Conservation (phyloP, 2,329 filamentous ascomycete species). For the Blumeria hordei region DNA sequence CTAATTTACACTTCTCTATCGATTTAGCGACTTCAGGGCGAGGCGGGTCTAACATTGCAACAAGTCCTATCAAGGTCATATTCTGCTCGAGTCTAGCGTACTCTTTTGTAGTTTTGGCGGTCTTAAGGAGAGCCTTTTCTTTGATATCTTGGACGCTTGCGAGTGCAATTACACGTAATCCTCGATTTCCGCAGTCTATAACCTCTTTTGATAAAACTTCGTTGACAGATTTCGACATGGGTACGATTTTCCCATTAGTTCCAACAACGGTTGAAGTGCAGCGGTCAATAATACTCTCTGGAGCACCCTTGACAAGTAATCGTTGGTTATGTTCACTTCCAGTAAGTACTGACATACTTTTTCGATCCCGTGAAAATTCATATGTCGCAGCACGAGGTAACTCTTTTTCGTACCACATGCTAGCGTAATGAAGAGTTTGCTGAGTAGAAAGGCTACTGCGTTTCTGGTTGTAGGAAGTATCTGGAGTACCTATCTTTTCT, state of each 20-base stretch:
- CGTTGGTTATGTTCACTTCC: constrained; percentile 44
- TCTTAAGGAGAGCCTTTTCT: constrained; percentile 41
- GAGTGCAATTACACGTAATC: constrained; percentile 82
- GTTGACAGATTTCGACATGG: constrained; percentile 43
- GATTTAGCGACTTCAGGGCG: constrained; percentile 73
- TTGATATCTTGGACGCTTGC: constrained; percentile 60
- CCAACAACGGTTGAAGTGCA: constrained; percentile 68
- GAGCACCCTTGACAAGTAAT: constrained; percentile 87
- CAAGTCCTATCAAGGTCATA: constrained; percentile 80
- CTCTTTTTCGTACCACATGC: constrained; percentile 58
- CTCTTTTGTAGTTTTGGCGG: constrained; percentile 59
- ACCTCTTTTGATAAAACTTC: constrained; percentile 56
- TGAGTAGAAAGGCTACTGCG: constrained; percentile 23
- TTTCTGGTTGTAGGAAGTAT: constrained; percentile 22
- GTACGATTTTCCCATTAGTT: constrained; percentile 49
- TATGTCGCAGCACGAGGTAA: constrained; percentile 62
- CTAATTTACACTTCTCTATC: constrained; percentile 71
- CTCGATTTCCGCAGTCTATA: constrained; percentile 71
- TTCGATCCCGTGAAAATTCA: constrained; percentile 91
- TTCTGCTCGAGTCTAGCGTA: constrained; percentile 78
- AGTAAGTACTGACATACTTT: constrained; percentile 96
- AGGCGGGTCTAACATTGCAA: constrained; percentile 91
- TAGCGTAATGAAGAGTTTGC: constrained; percentile 56
- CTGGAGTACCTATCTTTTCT: constrained; percentile 73
- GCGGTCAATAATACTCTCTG: constrained; percentile 79